Percentiles rank a stretch among this genome's conserved stretches.
Conservation (phyloP, 1,284 basidiomycete genomes). For the Cryptococcus wingfieldii region DNA sequence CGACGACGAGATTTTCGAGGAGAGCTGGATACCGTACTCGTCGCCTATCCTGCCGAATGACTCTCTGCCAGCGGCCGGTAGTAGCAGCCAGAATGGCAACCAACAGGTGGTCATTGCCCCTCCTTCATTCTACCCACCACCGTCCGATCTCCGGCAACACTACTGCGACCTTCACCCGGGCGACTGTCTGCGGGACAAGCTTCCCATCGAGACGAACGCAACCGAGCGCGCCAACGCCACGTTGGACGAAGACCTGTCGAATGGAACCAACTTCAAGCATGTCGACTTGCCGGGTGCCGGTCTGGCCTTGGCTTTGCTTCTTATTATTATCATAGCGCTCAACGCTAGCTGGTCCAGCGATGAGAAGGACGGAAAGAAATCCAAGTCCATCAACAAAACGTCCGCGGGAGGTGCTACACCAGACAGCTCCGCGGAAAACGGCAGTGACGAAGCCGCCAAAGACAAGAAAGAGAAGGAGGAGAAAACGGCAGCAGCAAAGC, state of each 20-base stretch:
- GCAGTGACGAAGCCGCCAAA: slow-evolving; percentile 1
- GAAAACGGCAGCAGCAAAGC: neutral
- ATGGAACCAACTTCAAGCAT: slow-evolving; percentile 9
- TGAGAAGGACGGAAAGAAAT: neutral
- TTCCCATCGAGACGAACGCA: slow-evolving; percentile 3
- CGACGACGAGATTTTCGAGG: slow-evolving; percentile 5
- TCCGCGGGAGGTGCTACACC: neutral
- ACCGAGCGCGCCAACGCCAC: slow-evolving; percentile 6
- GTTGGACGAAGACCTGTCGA: slow-evolving; percentile 5
- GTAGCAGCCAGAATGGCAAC: slow-evolving; percentile 6
- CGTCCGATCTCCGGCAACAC: slow-evolving; percentile 12
- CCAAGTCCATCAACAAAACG: neutral
- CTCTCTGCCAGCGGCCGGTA: neutral
- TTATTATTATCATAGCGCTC: slow-evolving; percentile 20
- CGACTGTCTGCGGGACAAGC: slow-evolving; percentile 4
- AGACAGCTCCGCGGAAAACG: neutral
- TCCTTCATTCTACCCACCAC: slow-evolving; percentile 12
- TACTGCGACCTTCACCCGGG: slow-evolving; percentile 20
- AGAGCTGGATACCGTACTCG: slow-evolving; percentile 14
- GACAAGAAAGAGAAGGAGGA: neutral
- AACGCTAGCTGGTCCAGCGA: slow-evolving; percentile 16
- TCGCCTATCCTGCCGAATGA: neutral
- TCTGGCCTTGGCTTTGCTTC: slow-evolving; percentile 17
- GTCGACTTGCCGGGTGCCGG: slow-evolving; percentile 18
- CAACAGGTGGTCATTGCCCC: slow-evolving; percentile 16